phyloP scores from a whole-genome alignment of 2,329 filamentous ascomycete genomes.

The Trichoderma endophyticum region DNA sequence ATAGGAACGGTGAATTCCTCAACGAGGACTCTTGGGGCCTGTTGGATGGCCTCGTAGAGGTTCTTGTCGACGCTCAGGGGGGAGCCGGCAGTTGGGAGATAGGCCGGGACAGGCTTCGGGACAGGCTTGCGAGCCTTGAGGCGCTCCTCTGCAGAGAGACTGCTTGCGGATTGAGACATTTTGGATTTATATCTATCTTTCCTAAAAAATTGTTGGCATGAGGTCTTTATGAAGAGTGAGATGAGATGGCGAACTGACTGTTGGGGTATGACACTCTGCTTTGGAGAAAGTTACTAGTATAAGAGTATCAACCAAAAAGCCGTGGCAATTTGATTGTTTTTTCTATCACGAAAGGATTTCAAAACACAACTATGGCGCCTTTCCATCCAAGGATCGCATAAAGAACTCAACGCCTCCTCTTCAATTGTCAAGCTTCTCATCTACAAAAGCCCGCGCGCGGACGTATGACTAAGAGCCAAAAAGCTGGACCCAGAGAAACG shows the following conservation, averaged over 20 bases:
- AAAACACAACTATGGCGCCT: background rate
- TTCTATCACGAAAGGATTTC: background rate
- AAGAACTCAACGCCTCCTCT: background rate
- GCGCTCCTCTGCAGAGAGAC: slow-evolving; percentile 32
- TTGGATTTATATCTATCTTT: background rate
- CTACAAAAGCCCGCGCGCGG: background rate
- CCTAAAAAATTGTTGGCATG: background rate
- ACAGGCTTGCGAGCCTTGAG: slow-evolving; percentile 43
- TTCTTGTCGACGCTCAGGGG: slow-evolving; percentile 43
- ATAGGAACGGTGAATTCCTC: slow-evolving; percentile 65
- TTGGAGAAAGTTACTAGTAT: background rate
- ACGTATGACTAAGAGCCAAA: background rate
- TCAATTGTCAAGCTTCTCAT: background rate
- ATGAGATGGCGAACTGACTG: background rate
- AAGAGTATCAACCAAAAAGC: background rate
- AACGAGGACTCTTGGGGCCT: slow-evolving; percentile 40
- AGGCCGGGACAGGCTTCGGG: slow-evolving; percentile 48
- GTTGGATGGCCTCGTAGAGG: slow-evolving; percentile 61
- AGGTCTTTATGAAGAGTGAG: background rate
- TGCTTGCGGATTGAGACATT: slow-evolving; percentile 18
- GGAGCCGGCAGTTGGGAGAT: slow-evolving; percentile 43
- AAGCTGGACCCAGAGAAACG: background rate
- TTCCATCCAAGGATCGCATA: background rate
- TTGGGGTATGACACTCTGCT: background rate
- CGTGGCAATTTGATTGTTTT: background rate